A percentile compares a stretch with the other conserved stretches of the same genome.
These are phyloP conservation scores for Metarhizium brunneum DNA, from an alignment of 2,329 filamentous ascomycete genomes.

Conservation along the genomic window DNA sequence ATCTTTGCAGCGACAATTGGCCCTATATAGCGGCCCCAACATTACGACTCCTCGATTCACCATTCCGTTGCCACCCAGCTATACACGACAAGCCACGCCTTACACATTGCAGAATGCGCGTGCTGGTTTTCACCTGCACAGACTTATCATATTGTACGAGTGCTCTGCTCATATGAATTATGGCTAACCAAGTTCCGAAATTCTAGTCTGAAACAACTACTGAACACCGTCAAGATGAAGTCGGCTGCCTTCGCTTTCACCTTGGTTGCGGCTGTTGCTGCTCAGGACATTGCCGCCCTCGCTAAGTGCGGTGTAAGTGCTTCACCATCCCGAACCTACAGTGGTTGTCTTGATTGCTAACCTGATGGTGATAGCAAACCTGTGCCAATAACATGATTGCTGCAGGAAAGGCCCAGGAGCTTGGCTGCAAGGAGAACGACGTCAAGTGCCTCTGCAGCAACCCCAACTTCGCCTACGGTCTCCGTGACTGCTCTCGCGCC, in stretches of 20 bases:
- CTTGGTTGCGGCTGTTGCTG: slow-evolving; percentile 29
- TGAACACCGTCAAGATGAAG: slow-evolving; percentile 40
- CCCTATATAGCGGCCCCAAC: too few relatives aligned
- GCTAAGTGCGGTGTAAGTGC: slow-evolving; percentile 44
- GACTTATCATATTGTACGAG: background rate
- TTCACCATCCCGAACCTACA: background rate
- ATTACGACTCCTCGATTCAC: too few relatives aligned
- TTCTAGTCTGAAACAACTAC: background rate
- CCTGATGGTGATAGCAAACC: slow-evolving; percentile 26
- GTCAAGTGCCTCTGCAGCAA: slow-evolving; percentile 38
- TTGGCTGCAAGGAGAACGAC: slow-evolving; percentile 36
- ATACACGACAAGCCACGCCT: too few relatives aligned
- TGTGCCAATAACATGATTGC: slow-evolving; percentile 43
- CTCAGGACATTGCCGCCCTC: slow-evolving; percentile 32
- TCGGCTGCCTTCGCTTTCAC: slow-evolving; percentile 31
- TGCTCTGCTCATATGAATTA: background rate
- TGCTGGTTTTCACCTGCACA: too few relatives aligned
- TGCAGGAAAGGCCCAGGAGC: slow-evolving; percentile 27
- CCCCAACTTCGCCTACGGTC: slow-evolving; percentile 36
- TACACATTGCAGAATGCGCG: too few relatives aligned
- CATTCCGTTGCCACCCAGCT: too few relatives aligned
- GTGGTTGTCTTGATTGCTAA: background rate
- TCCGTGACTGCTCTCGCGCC: slow-evolving; percentile 41
- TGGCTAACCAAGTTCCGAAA: background rate
- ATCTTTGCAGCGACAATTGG: too few relatives aligned